phyloP scores from a whole-genome alignment of 2,329 filamentous ascomycete species.

The Thielaviopsis euricoi region DNA sequence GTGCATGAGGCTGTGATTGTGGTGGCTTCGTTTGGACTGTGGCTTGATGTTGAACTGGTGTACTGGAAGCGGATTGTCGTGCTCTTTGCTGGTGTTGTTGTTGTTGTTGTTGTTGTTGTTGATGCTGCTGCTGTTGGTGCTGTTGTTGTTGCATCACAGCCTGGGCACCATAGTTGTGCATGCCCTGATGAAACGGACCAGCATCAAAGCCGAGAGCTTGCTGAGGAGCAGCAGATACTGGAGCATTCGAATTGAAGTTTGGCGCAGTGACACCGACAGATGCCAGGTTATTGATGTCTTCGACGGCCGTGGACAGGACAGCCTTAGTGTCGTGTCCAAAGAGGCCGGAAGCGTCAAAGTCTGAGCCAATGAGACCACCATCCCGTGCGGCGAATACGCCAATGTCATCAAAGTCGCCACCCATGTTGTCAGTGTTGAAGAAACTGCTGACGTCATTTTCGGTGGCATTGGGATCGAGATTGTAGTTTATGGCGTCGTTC shows the following conservation, averaged over 20 bases:
- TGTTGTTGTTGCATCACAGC: background rate
- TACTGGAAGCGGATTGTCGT: background rate
- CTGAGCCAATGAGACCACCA: background rate
- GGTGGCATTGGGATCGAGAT: background rate
- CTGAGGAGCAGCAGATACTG: background rate
- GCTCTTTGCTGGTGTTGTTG: background rate
- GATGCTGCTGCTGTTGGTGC: no score
- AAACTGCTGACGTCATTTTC: background rate
- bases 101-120: background rate
- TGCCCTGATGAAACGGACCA: background rate
- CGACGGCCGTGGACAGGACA: slow-evolving; percentile 1
- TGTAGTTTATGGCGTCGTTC: background rate
- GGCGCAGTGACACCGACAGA: background rate
- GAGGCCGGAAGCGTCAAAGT: slow-evolving; percentile 2
- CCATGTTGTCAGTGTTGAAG: background rate
- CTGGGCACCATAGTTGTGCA: background rate
- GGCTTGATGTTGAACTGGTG: slow-evolving; percentile 3
- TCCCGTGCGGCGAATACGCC: background rate
- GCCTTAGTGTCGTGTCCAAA: slow-evolving; percentile 6
- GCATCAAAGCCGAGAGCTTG: background rate
- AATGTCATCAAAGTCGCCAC: background rate
- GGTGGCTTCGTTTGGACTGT: slow-evolving; percentile 1
- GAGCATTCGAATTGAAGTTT: background rate
- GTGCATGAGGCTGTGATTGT: background rate
- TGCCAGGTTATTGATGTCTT: background rate